phyloP scores from a whole-genome alignment of 2,329 filamentous ascomycete species.

The Colletotrichum abscissum region DNA sequence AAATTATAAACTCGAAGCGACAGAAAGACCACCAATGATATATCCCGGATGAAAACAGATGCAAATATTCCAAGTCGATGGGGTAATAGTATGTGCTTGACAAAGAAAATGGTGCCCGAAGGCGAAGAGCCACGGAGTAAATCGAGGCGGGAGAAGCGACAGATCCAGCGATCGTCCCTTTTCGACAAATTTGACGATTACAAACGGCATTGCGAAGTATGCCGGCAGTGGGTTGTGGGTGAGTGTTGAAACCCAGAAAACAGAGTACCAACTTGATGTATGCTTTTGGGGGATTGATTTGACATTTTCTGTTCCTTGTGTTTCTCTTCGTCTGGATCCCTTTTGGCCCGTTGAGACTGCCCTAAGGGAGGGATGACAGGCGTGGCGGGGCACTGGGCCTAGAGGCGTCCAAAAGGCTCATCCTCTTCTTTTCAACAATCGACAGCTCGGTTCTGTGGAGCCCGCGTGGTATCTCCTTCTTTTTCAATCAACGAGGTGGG shows the following conservation, averaged over 20 bases:
- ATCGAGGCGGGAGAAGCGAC: background rate
- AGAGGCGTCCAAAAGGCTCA: slow-evolving; percentile 3
- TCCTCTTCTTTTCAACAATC: slow-evolving; percentile 18
- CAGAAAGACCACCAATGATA: slow-evolving; percentile 10
- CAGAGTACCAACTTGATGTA: slow-evolving; percentile 24
- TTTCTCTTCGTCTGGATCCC: background rate
- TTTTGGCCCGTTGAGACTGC: background rate
- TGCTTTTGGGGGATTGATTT: slow-evolving; percentile 23
- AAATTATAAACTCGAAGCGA: slow-evolving; percentile 14
- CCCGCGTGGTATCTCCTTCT: slow-evolving; percentile 46
- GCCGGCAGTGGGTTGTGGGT: background rate
- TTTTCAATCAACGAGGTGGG: slow-evolving; percentile 27
- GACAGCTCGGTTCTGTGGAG: slow-evolving; percentile 42
- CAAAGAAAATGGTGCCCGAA: slow-evolving; percentile 27
- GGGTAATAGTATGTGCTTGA: slow-evolving; percentile 27
- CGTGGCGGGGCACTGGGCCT: background rate
- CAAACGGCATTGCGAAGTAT: slow-evolving; percentile 1
- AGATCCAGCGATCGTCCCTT: background rate
- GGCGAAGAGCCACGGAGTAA: slow-evolving; percentile 3
- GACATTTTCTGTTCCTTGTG: slow-evolving; percentile 23
- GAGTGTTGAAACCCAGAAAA: slow-evolving; percentile 12
- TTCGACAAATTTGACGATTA: slow-evolving; percentile 1
- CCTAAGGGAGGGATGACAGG: background rate
- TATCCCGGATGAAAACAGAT: slow-evolving; percentile 2
- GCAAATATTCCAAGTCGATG: slow-evolving; percentile 4